Evolutionary conservation across 306 rosid species (phyloP).

Genomic region (Dryas alaskensis): DNA sequence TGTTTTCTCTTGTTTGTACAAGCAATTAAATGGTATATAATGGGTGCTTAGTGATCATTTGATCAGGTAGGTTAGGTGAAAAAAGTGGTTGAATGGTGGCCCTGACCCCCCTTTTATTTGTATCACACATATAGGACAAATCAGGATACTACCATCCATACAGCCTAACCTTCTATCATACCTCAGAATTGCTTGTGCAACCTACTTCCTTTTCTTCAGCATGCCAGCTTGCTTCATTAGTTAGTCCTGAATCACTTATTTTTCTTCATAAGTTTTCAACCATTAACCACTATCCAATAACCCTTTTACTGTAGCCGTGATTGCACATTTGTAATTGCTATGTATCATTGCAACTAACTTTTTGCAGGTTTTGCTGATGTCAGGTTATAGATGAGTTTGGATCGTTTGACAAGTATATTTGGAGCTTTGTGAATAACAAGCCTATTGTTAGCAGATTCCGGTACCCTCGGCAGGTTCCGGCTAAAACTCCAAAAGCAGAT

Average conservation of each 20-base stretch:
- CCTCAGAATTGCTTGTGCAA: slow-evolving; percentile 38
- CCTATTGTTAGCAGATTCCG: slow-evolving; percentile 65
- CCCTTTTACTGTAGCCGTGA: slow-evolving; percentile 27
- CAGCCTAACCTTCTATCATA: slow-evolving; percentile 29
- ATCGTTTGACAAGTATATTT: slow-evolving; percentile 66
- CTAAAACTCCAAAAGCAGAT: slow-evolving; percentile 77
- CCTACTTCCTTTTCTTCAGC: slow-evolving; percentile 41
- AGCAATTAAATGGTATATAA: slow-evolving; percentile 34
- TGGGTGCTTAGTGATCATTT: slow-evolving; percentile 37
- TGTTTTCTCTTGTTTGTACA: slow-evolving; percentile 22
- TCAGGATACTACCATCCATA: slow-evolving; percentile 24
- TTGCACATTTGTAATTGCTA: slow-evolving; percentile 28
- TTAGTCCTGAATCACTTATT: slow-evolving; percentile 26
- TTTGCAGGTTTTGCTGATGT: slow-evolving; percentile 61
- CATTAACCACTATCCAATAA: slow-evolving; percentile 24
- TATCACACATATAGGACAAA: slow-evolving; percentile 41
- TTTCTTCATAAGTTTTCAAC: slow-evolving; percentile 28
- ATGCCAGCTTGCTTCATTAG: slow-evolving; percentile 49
- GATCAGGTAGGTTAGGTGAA: slow-evolving; percentile 49
- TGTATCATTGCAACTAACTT: slow-evolving; percentile 49
- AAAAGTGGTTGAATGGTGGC: slow-evolving; percentile 54
- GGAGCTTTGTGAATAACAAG: slow-evolving; percentile 80
- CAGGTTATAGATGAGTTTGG: slow-evolving; percentile 79
- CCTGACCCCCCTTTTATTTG: slow-evolving; percentile 36
- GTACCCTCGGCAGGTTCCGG: slow-evolving; percentile 82